Evolutionary conservation across 306 rosid genomes (phyloP).

Genomic region (Quercus mongolica): DNA sequence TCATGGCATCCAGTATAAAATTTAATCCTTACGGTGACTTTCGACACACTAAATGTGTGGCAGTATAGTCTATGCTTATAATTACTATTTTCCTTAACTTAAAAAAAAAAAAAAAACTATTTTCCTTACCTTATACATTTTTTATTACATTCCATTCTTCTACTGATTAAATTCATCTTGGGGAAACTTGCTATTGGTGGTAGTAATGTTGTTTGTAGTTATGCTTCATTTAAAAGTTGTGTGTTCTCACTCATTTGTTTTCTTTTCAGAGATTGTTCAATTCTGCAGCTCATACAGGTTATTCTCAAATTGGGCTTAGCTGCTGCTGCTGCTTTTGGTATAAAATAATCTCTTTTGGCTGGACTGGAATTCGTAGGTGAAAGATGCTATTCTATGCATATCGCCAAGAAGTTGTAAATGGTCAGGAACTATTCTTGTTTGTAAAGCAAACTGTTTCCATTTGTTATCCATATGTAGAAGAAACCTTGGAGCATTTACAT

Average conservation of each 20-base stretch:
- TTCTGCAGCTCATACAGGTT: conserved; percentile 33
- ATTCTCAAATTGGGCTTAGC: conserved; percentile 35
- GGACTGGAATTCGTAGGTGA: conserved; percentile 31
- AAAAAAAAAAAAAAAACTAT: no score
- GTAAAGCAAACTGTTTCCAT: conserved; percentile 58
- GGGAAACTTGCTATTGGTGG: neutral
- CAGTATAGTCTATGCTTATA: neutral
- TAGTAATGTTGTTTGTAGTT: neutral
- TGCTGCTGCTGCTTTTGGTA: conserved; percentile 28
- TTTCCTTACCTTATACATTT: neutral
- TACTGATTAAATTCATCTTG: neutral
- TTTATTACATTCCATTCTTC: neutral
- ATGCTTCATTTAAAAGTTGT: neutral
- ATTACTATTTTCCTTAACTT: neutral
- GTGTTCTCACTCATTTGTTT: conserved; percentile 10
- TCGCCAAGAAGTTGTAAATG: conserved; percentile 50
- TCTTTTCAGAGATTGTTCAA: conserved; percentile 15
- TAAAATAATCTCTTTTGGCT: conserved; percentile 33
- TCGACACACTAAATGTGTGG: no score
- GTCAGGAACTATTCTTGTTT: conserved; percentile 33
- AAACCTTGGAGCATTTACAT: conserved; percentile 32
- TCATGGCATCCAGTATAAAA: no score
- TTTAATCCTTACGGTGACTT: no score
- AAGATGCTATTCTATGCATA: conserved; percentile 35
- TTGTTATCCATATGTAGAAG: conserved; percentile 38